Conservation (phyloP, 2,329 filamentous ascomycete species). For the Elsinoe fawcettii region DNA sequence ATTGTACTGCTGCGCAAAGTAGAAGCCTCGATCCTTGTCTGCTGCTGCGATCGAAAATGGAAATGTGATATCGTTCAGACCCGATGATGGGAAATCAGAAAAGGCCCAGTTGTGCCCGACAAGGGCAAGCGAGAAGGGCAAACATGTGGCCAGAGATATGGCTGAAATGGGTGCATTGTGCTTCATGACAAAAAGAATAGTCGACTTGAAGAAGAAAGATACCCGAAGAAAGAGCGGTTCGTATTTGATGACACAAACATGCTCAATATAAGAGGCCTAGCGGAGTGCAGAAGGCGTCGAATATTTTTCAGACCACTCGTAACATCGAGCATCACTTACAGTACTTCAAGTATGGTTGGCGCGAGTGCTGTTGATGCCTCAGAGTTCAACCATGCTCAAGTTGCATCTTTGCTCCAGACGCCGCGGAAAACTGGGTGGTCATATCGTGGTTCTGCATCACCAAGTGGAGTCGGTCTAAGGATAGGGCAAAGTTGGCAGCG, state of each 20-base stretch:
- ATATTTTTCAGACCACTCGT: too few relatives aligned
- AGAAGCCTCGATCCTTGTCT: conserved; percentile 23
- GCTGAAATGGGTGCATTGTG: not conserved
- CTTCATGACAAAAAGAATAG: not conserved
- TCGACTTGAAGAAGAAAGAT: not conserved
- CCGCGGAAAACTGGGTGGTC: not conserved
- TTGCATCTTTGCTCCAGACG: not conserved
- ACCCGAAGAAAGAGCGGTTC: too few relatives aligned
- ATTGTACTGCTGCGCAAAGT: conserved; percentile 27
- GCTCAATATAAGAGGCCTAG: too few relatives aligned
- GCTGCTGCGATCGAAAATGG: conserved; percentile 22
- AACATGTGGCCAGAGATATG: not conserved
- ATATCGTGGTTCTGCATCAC: not conserved
- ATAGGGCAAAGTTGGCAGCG: not conserved
- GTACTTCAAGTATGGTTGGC: too few relatives aligned
- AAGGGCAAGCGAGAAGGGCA: not conserved
- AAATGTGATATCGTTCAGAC: conserved; percentile 23
- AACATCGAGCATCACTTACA: too few relatives aligned
- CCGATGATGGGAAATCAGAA: not conserved
- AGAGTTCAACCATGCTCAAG: not conserved
- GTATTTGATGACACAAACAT: too few relatives aligned
- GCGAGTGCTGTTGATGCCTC: not conserved
- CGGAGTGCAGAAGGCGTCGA: too few relatives aligned
- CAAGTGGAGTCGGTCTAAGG: not conserved
- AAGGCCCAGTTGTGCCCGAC: not conserved